Evolutionary conservation across 805 yeast genomes (phyloP).

Genomic region (Grigorovia yakushimaensis): DNA sequence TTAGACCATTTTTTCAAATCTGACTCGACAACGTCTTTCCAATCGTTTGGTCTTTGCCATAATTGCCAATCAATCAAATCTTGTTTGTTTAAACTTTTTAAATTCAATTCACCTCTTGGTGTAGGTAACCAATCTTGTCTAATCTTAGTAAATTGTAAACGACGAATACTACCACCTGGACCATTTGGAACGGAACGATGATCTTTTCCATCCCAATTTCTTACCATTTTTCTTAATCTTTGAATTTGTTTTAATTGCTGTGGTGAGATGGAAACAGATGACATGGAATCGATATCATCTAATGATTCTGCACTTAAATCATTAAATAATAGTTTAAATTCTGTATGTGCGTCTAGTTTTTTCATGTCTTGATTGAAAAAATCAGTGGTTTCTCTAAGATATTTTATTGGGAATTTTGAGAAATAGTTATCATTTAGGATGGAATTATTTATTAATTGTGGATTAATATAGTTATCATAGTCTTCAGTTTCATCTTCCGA

Average conservation of each 20-base stretch:
- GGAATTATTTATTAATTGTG: constrained; percentile 30
- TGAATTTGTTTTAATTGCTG: constrained; percentile 58
- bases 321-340: constrained; percentile 62
- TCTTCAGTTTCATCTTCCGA: constrained; percentile 19
- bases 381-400: constrained; percentile 9
- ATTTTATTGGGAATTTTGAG: constrained; percentile 12
- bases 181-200: constrained; percentile 62
- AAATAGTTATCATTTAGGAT: constrained; percentile 19
- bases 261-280: constrained; percentile 59
- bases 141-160: constrained; percentile 57
- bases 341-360: constrained; percentile 66
- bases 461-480: constrained; percentile 13
- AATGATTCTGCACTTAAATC: constrained; percentile 56
- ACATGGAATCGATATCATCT: constrained; percentile 68
- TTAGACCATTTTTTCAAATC: constrained; percentile 32
- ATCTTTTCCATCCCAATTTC: constrained; percentile 83
- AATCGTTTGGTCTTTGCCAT: constrained; percentile 34
- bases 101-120: constrained; percentile 44
- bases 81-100: constrained; percentile 42
- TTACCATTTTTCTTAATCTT: constrained; percentile 38
- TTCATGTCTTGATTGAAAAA: constrained; percentile 25
- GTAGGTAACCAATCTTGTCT: constrained; percentile 79
- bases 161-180: constrained; percentile 41
- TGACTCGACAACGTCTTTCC: constrained; percentile 40
- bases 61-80: constrained; percentile 33